Evolutionary conservation across 2,329 filamentous ascomycete species (phyloP).

Genomic region (Clarireedia homoeocarpa): DNA sequence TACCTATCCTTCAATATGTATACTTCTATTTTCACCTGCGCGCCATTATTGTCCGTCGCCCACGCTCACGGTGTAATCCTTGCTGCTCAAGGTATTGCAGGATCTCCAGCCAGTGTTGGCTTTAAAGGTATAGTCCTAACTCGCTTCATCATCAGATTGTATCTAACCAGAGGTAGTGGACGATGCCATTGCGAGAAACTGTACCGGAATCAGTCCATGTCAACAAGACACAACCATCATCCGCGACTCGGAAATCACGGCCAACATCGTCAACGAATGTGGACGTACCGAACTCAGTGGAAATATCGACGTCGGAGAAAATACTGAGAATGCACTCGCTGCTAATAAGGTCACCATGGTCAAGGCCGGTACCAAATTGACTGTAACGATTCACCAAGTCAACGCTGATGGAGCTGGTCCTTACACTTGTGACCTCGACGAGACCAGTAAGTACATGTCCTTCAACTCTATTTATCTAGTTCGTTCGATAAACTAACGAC

Average conservation of each 20-base stretch:
- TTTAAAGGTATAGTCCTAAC: neutral
- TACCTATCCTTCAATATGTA: neutral
- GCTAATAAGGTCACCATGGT: constrained; percentile 42
- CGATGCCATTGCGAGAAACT: constrained; percentile 49
- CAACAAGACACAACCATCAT: constrained; percentile 60
- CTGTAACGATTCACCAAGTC: constrained; percentile 46
- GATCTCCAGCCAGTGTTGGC: neutral
- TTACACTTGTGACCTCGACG: constrained; percentile 46
- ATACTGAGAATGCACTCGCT: constrained; percentile 44
- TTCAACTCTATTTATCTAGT: neutral
- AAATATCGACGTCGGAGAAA: constrained; percentile 53
- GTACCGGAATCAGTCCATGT: constrained; percentile 56
- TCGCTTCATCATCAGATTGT: neutral
- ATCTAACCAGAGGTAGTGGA: constrained; percentile 35
- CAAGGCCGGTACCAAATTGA: constrained; percentile 36
- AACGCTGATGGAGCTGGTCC: constrained; percentile 49
- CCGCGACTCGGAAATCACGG: constrained; percentile 44
- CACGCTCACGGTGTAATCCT: neutral
- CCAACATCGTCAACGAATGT: constrained; percentile 50
- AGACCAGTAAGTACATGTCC: constrained; percentile 28
- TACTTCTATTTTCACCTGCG: neutral
- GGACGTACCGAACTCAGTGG: constrained; percentile 54
- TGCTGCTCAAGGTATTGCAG: neutral
- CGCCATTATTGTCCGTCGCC: neutral
- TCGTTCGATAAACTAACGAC: neutral